Evolutionary conservation across 805 yeast genomes (phyloP), one percentile per base, ranked within the genome.

Genomic region (Candida patagonica): DNA sequence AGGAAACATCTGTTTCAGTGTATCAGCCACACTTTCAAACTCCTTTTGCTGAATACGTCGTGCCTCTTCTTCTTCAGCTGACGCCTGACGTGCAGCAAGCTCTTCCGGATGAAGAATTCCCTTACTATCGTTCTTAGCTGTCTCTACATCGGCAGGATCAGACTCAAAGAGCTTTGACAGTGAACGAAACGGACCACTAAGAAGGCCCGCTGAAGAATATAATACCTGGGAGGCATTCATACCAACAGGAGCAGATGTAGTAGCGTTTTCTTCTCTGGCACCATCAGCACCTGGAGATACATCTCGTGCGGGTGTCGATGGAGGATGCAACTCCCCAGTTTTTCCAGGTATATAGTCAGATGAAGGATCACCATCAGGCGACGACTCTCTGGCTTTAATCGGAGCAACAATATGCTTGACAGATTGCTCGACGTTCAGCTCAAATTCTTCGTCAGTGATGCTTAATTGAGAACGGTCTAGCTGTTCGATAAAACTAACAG

Each of bases 401-500:
- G 48, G 46, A 30, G 71, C 55, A 64, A 74, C 59, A 67, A 80
- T 29, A 57, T 55, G 26, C 48, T 46, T 37, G 48, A 67, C 65
- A 61, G 68, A 54, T 10, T 46, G 49, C 26, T 58, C 64, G 24
- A 66, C 57, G 21, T 61, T 55, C 45, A 70, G 67, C 2, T 73
- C 71, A 49, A 65, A 79, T 47, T 79, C 86, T 30, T 71, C 74
- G 40, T 75, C 72, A 1, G 64, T 55, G 2, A 85, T 73, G 1
- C 87, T 78, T 34, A 87, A 63, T 20, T 76, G 71, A 1, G 73
- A 69, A 26, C 62, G 59, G 25, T 68, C 73, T 32, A 92, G 57
- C 9, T 76, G 72, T 41, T 76, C 74, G 7, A 92, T 73, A 55
- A 86, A 92, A 44, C 79, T 75, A 9, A 87, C 74, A 1, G 96